These are phyloP conservation scores for Citrus maxima DNA, from an alignment of 345 rosid genomes.

Conservation along the genomic window DNA sequence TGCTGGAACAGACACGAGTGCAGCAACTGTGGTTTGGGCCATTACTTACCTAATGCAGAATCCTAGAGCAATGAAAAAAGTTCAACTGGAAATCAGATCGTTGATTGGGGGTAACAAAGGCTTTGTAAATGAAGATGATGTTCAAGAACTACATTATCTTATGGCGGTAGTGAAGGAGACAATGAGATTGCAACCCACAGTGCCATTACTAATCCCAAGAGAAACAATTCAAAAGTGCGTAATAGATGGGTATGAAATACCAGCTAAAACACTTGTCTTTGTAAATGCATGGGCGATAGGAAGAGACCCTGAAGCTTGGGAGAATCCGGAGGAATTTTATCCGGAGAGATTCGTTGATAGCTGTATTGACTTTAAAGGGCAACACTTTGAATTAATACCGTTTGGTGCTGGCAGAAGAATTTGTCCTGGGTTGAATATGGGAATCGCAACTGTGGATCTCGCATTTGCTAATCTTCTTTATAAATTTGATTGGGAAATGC, in stretches of 20 bases:
- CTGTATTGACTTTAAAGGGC: slow-evolving; percentile 17
- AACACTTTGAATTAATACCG: slow-evolving; percentile 22
- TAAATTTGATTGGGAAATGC: slow-evolving; percentile 26
- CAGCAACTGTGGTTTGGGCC: slow-evolving; percentile 24
- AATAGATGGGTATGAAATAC: slow-evolving; percentile 21
- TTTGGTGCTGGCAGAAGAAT: slow-evolving; percentile 34
- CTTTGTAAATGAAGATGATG: slow-evolving; percentile 23
- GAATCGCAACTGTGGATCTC: slow-evolving; percentile 4
- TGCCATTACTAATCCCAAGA: slow-evolving; percentile 27
- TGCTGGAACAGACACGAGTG: slow-evolving; percentile 27
- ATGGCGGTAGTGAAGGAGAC: slow-evolving; percentile 35
- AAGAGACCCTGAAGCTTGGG: slow-evolving; percentile 40
- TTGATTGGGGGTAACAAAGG: slow-evolving; percentile 4
- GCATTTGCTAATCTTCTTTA: slow-evolving; percentile 24
- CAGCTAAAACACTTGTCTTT: slow-evolving; percentile 19
- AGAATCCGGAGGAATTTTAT: slow-evolving; percentile 13
- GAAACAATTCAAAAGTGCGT: slow-evolving; percentile 17
- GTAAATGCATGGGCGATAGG: slow-evolving; percentile 36
- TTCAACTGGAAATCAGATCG: slow-evolving; percentile 21
- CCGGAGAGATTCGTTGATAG: slow-evolving; percentile 27
- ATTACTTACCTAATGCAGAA: slow-evolving; percentile 30
- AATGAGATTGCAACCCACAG: slow-evolving; percentile 26
- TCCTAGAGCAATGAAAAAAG: slow-evolving; percentile 25
- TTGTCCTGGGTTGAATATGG: slow-evolving; percentile 27
- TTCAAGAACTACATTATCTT: slow-evolving; percentile 17